Evolutionary conservation across 2,329 filamentous ascomycete species (phyloP).

Genomic region (Fusarium chuoi): DNA sequence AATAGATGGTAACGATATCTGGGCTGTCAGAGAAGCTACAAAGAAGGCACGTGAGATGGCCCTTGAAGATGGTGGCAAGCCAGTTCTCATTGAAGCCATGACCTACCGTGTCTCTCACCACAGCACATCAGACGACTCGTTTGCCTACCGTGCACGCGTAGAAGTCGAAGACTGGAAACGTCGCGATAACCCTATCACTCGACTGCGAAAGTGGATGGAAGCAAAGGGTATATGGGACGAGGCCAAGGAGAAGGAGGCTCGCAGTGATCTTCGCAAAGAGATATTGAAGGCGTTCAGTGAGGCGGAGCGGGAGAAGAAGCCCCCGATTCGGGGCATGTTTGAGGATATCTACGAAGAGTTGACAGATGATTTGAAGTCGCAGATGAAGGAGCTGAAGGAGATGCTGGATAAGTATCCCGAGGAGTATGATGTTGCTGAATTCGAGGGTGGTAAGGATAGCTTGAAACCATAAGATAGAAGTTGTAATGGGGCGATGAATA

Average conservation of each 20-base stretch:
- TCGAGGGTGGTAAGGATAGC: slow-evolving; percentile 77
- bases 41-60: slow-evolving; percentile 81
- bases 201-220: slow-evolving; percentile 92
- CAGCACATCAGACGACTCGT: slow-evolving; percentile 96
- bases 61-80: slow-evolving; percentile 80
- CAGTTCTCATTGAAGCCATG: slow-evolving; percentile 93
- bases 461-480: slow-evolving; percentile 53
- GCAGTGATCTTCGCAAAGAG: slow-evolving; percentile 74
- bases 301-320: slow-evolving; percentile 85
- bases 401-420: slow-evolving; percentile 87
- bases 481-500: background rate
- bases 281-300: slow-evolving; percentile 85
- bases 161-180: slow-evolving; percentile 98
- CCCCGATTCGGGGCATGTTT: slow-evolving; percentile 77
- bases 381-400: slow-evolving; percentile 77
- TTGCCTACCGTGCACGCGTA: slow-evolving; percentile 91
- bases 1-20: slow-evolving; percentile 94
- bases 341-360: slow-evolving; percentile 90
- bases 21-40: slow-evolving; percentile 85
- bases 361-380: slow-evolving; percentile 79
- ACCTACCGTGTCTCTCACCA: slow-evolving; percentile 98
- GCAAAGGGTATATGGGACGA: slow-evolving; percentile 86
- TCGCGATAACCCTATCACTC: slow-evolving; percentile 86
- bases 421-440: slow-evolving; percentile 86
- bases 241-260: slow-evolving; percentile 77